These are phyloP conservation scores for Mitragyna speciosa DNA, from an alignment of 257 asterid species.

Conservation along the genomic window DNA sequence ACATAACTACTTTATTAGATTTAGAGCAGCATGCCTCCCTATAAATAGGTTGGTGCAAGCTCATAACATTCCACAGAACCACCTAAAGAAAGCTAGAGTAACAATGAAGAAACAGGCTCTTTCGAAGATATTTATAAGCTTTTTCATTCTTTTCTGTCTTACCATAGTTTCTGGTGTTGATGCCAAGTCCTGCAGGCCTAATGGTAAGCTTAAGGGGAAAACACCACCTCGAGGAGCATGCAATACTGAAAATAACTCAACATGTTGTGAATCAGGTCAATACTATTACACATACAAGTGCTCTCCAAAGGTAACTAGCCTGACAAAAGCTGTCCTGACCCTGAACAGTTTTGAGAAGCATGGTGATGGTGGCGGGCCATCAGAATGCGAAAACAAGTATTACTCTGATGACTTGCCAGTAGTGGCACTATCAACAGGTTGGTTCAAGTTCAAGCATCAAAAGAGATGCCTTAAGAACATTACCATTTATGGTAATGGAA, in stretches of 20 bases:
- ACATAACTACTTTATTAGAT: background rate
- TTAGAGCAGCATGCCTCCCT: background rate
- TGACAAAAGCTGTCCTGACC: slow-evolving; percentile 37
- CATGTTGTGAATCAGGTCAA: background rate
- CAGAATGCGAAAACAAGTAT: slow-evolving; percentile 40
- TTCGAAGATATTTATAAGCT: too few species aligned
- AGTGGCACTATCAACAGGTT: slow-evolving; percentile 45
- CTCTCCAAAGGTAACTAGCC: slow-evolving; percentile 19
- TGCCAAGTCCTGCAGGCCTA: background rate
- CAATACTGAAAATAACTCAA: background rate
- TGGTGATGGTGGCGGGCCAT: slow-evolving; percentile 45
- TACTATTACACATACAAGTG: background rate
- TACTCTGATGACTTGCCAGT: slow-evolving; percentile 39
- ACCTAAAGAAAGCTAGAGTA: too few species aligned
- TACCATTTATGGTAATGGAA: slow-evolving; percentile 36
- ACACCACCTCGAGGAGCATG: background rate
- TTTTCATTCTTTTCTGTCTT: background rate
- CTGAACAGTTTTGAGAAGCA: slow-evolving; percentile 38
- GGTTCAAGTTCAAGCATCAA: slow-evolving; percentile 30
- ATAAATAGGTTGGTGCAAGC: background rate
- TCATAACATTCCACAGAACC: background rate
- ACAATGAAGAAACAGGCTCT: background rate
- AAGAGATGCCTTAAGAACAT: slow-evolving; percentile 35
- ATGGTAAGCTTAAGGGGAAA: slow-evolving; percentile 5
- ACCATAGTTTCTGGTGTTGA: background rate